phyloP scores from a whole-genome alignment of 2,329 filamentous ascomycete species.

The Trichoderma sp. region DNA sequence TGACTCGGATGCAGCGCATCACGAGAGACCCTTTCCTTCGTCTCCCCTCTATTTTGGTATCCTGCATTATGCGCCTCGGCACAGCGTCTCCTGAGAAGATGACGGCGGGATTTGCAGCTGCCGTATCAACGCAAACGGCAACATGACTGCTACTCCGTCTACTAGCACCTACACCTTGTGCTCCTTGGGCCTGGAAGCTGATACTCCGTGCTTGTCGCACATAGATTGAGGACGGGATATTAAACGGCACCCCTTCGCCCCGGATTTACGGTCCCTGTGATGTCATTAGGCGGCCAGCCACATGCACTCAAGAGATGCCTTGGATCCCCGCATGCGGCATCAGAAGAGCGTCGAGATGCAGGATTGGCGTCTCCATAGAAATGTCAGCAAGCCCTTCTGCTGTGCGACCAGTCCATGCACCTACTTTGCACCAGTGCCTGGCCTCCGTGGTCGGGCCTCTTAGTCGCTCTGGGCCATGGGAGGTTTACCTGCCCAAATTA shows the following conservation, averaged over 20 bases:
- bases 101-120: not conserved
- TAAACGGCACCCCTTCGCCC: slow-evolving; percentile 6
- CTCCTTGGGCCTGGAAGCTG: not conserved
- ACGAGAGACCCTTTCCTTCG: not conserved
- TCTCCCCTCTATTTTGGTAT: not conserved
- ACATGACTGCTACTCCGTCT: not conserved
- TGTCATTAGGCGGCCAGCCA: slow-evolving; percentile 16
- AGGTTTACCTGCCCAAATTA: not conserved
- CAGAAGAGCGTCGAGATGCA: slow-evolving; percentile 7
- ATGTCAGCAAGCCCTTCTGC: not conserved
- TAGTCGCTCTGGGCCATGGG: no score
- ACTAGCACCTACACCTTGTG: not conserved
- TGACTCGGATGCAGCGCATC: slow-evolving; percentile 11
- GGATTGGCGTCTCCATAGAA: not conserved
- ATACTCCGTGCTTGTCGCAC: not conserved
- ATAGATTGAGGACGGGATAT: not conserved
- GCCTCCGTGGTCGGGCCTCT: not conserved
- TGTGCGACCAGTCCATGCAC: not conserved
- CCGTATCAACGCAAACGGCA: not conserved
- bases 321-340: not conserved
- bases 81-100: not conserved
- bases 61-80: not conserved
- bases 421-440: not conserved
- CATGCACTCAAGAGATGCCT: not conserved
- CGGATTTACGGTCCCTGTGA: slow-evolving; percentile 14